A percentile compares a stretch with the other conserved stretches of the same genome.
phyloP scores from a whole-genome alignment of 106 monocot species.

The Chionographis japonica region DNA sequence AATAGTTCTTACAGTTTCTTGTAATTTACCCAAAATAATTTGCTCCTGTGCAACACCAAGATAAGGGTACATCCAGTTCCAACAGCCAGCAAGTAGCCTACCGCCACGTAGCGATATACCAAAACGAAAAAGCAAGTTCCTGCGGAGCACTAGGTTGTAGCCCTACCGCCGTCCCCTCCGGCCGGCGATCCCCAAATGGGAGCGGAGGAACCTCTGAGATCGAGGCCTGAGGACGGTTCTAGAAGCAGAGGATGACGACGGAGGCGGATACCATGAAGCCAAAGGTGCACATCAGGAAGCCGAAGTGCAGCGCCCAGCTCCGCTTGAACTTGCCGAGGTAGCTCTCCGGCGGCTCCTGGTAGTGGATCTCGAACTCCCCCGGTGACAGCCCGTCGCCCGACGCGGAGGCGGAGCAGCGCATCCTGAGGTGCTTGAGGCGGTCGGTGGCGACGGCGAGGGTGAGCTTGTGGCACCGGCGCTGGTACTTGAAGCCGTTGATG shows the following conservation, averaged over 20 bases:
- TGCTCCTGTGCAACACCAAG: too few relatives aligned
- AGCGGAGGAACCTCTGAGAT: too few relatives aligned
- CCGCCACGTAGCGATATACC: too few relatives aligned
- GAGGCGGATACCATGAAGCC: conserved; percentile 65
- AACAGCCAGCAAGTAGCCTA: too few relatives aligned
- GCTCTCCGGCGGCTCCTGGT: conserved; percentile 96
- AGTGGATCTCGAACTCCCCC: conserved; percentile 63
- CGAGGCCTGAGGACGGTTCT: not conserved
- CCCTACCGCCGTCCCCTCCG: too few relatives aligned
- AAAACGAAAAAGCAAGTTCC: too few relatives aligned
- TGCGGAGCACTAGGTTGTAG: too few relatives aligned
- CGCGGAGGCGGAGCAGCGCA: conserved; percentile 10
- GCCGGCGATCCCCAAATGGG: too few relatives aligned
- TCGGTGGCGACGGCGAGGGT: conserved; percentile 90
- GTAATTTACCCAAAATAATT: too few relatives aligned
- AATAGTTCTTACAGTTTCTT: too few relatives aligned
- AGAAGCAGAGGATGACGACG: conserved; percentile 71
- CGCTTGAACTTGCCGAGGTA: conserved; percentile 91
- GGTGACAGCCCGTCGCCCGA: conserved; percentile 11
- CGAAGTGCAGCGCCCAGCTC: conserved; percentile 85
- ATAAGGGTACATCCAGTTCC: too few relatives aligned
- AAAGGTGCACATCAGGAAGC: conserved; percentile 68
- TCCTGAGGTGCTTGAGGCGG: conserved; percentile 54
- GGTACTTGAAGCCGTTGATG: conserved; percentile 95
- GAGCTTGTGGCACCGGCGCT: conserved; percentile 95